Evolutionary conservation across 208 protist genomes (phyloP), one percentile per base, ranked within the genome.

Genomic region (Acanthamoeba royreba): DNA sequence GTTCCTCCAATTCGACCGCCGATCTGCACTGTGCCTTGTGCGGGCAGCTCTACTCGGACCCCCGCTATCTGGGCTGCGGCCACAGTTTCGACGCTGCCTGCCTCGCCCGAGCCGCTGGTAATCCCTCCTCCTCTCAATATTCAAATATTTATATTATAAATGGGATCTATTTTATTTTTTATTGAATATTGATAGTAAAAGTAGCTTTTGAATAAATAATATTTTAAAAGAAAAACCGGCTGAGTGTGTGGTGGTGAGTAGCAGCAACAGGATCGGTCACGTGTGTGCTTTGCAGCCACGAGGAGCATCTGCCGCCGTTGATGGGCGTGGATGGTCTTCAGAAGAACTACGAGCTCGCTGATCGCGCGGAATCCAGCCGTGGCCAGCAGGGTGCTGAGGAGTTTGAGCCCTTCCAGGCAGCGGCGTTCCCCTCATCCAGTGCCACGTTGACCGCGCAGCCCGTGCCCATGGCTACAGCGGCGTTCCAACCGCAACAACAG

Each of bases 341-440:
- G 69, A 81, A 81, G 40, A 81, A 81, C 69, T 81, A 81, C 69
- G 69, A 81, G 15, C 69, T 81, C 15, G 69, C 69, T 19, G 69
- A 81, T n/a, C 69, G 69, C 38, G 69, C 69, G 40, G 69, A 81
- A 0, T 33, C 69, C 38, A 42, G 40, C 69, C 69, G 69, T 8
- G 8, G 40, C 69, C 13, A 28, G 66, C 33, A 35, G 9, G 15
- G 4, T 22, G 38, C 5, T 22, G 69, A n/a, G 40, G 69, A 77
- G 35, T 77, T 77, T 22, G 35, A 81, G 22, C 40, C 22, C 35
- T 47, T 81, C 69, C 38, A 81, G 69, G 8, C 15, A 1, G n/a
- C n/a, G n/a, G n/a, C n/a, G n/a, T n/a, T n/a, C n/a, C n/a, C n/a
- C n/a, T n/a, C n/a, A n/a, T n/a, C n/a, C n/a, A n/a, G n/a, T n/a